Percentiles rank a stretch among this genome's conserved stretches.
These are phyloP conservation scores for Mucuna pruriens DNA, from an alignment of 306 rosid species.

Conservation along the genomic window DNA sequence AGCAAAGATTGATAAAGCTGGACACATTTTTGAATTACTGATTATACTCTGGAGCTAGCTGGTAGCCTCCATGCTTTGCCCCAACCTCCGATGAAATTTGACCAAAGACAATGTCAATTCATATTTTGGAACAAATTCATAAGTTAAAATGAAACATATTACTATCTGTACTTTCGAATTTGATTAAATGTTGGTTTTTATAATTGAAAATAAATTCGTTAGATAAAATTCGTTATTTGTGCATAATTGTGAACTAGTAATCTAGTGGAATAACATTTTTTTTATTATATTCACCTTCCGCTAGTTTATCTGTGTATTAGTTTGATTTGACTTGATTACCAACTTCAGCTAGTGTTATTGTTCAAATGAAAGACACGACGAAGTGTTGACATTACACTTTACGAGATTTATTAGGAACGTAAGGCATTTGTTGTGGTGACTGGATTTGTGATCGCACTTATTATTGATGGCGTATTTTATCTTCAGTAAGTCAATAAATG, in stretches of 20 bases:
- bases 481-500: not conserved
- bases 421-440: not conserved
- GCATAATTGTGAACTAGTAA: not conserved
- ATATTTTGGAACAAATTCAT: not conserved
- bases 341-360: not conserved
- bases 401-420: not conserved
- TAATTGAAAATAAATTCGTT: not conserved
- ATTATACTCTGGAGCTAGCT: not conserved
- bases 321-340: not conserved
- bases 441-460: not conserved
- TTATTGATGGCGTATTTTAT: not conserved
- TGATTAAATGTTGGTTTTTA: not conserved
- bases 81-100: not conserved
- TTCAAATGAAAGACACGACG: not conserved
- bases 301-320: too few species aligned
- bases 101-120: not conserved
- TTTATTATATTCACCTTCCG: too few species aligned
- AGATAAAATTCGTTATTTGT: not conserved
- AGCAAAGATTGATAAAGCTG: not conserved
- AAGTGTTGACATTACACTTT: too few species aligned
- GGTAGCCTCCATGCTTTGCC: not conserved
- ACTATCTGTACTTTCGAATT: not conserved
- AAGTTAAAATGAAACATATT: not conserved
- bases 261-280: not conserved
- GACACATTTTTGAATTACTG: not conserved